Conservation (phyloP, 208 protist species). For the Crithidia sp. region DNA sequence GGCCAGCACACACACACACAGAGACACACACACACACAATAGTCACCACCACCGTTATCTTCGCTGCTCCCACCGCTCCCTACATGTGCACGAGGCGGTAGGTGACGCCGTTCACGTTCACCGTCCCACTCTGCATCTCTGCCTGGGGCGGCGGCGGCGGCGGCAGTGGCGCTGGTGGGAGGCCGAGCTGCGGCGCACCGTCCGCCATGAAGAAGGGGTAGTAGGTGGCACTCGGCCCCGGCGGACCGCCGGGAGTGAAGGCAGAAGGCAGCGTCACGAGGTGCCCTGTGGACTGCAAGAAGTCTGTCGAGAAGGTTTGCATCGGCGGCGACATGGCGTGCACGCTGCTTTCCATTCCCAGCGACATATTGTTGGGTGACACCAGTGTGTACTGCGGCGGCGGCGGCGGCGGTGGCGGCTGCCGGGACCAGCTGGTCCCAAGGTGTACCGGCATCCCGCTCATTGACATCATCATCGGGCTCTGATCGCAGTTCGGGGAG, state of each 20-base stretch:
- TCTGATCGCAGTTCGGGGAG: neutral
- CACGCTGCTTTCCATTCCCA: constrained; percentile 7
- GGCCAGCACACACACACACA: no score
- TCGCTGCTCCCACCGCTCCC: neutral
- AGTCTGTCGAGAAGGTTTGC: neutral
- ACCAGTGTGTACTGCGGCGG: constrained; percentile 24
- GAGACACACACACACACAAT: neutral
- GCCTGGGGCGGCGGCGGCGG: neutral
- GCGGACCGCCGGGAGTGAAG: neutral
- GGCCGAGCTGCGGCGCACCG: no score
- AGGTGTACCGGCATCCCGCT: neutral
- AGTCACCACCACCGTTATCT: neutral
- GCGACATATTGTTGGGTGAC: neutral
- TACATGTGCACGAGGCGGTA: constrained; percentile 5
- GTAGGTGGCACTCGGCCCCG: neutral
- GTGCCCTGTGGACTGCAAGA: neutral
- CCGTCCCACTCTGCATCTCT: neutral
- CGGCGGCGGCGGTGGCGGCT: neutral
- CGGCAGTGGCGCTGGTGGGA: neutral
- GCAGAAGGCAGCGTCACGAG: constrained; percentile 11
- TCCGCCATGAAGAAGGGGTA: constrained; percentile 1
- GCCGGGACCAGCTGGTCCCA: neutral
- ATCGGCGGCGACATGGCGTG: constrained; percentile 8
- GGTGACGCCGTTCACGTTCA: constrained; percentile 15
- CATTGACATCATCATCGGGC: no score